A percentile compares a stretch with the other conserved stretches of the same genome.
These are phyloP conservation scores for Mycena belliarum DNA, from an alignment of 768 basidiomycete genomes.

Conservation along the genomic window DNA sequence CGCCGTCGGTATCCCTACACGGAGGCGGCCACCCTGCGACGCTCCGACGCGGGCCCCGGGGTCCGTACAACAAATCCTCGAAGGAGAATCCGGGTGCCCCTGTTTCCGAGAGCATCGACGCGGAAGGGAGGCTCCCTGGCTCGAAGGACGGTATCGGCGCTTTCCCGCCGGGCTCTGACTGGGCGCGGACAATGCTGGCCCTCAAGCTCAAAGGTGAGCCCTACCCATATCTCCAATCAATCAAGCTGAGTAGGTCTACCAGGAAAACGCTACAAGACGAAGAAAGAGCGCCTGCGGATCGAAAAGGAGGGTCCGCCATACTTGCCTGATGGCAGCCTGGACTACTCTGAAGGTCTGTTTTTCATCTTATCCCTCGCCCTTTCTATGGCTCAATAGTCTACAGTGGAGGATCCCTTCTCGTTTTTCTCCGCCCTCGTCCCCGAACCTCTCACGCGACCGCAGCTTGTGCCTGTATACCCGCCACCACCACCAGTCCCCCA, in stretches of 20 bases:
- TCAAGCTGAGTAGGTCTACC: background rate
- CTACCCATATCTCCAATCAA: background rate
- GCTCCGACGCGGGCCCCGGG: conserved; percentile 47
- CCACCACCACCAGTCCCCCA: conserved; percentile 14
- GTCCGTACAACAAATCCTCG: conserved; percentile 52
- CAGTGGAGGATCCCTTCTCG: conserved; percentile 81
- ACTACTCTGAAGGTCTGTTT: conserved; percentile 66
- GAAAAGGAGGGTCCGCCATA: conserved; percentile 76
- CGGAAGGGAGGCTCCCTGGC: conserved; percentile 74
- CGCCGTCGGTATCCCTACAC: conserved; percentile 12
- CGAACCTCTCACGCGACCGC: conserved; percentile 55
- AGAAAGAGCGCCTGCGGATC: conserved; percentile 77
- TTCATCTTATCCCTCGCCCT: background rate
- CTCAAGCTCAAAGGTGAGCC: conserved; percentile 71
- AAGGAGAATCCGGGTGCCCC: conserved; percentile 25
- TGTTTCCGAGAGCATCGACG: conserved; percentile 52
- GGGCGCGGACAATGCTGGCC: conserved; percentile 71
- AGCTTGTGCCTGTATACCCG: conserved; percentile 58
- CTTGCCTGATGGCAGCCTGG: conserved; percentile 74
- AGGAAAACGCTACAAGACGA: conserved; percentile 81
- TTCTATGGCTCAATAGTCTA: conserved; percentile 1
- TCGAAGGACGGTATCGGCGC: conserved; percentile 73
- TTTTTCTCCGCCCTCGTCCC: conserved; percentile 64
- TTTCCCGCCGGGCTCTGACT: conserved; percentile 70
- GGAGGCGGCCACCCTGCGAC: conserved; percentile 15